Percentiles rank a stretch among this genome's conserved stretches.
Evolutionary conservation across 768 basidiomycete genomes (phyloP).

Genomic region (Boletales sp.): DNA sequence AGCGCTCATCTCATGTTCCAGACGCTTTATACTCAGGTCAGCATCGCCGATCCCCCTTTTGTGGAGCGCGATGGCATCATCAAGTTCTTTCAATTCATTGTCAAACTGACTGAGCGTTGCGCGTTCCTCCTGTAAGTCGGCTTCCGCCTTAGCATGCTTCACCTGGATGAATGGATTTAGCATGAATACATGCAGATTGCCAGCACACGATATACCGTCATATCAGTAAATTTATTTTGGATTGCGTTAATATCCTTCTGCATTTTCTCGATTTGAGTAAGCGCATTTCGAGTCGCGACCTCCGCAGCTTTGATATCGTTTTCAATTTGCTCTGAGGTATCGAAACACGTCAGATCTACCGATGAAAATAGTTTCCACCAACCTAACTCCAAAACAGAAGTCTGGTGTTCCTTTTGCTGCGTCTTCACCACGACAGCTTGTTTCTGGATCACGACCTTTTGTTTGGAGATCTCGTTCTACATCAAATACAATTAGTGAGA

Average conservation of each 20-base stretch:
- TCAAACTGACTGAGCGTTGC: slow-evolving; percentile 88
- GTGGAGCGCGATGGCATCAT: slow-evolving; percentile 77
- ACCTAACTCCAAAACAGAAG: slow-evolving; percentile 87
- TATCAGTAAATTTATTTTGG: slow-evolving; percentile 40
- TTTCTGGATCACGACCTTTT: slow-evolving; percentile 79
- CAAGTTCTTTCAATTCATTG: slow-evolving; percentile 80
- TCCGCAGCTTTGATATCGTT: slow-evolving; percentile 27
- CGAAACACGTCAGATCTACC: not conserved
- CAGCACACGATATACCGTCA: slow-evolving; percentile 15
- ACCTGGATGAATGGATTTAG: slow-evolving; percentile 33
- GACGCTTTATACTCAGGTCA: slow-evolving; percentile 59
- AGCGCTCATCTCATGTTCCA: slow-evolving; percentile 65
- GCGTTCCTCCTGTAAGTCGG: slow-evolving; percentile 76
- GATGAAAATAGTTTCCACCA: slow-evolving; percentile 18
- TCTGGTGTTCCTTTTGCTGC: slow-evolving; percentile 87
- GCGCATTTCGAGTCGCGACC: slow-evolving; percentile 27
- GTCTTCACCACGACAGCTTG: slow-evolving; percentile 79
- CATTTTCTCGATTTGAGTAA: slow-evolving; percentile 48
- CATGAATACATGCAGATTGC: not conserved
- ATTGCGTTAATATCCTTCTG: slow-evolving; percentile 63
- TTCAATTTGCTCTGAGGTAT: slow-evolving; percentile 26
- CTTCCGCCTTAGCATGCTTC: slow-evolving; percentile 61
- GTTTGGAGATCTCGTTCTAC: slow-evolving; percentile 68
- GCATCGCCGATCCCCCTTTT: slow-evolving; percentile 65
- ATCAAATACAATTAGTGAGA: not conserved